Evolutionary conservation across 2,329 filamentous ascomycete species (phyloP), one percentile per base, ranked within the genome.

Genomic region (Cadophora sp.): DNA sequence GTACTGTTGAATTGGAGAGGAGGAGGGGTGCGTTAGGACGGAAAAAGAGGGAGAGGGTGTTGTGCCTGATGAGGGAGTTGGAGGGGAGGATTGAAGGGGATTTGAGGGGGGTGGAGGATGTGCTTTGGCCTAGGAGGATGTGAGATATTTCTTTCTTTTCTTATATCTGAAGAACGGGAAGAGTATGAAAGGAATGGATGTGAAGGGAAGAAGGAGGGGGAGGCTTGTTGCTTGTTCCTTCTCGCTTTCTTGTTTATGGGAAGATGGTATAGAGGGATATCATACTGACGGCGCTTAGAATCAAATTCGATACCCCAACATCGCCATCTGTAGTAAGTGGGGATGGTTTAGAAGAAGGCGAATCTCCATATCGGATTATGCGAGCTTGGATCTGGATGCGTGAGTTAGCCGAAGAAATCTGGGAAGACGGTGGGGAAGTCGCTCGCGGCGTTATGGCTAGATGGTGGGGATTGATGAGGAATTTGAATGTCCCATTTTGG

Each of bases 91-190:
- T 58, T 48, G 41, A 55, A 22, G 24, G 1, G 1, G 61, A 58
- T 22, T 39, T 64, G 39, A 45, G 30, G 30, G 51, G 36, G 11
- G 27, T 64, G 43, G 61, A 64, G 51, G 51, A 64, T 58, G 27
- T 58, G 16, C 13, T 64, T 16, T 56, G 61, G 50, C 39, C 50
- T 5, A 39, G 50, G 39, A 45, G 22, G 41, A 45, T 64, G 61
- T 64, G 18, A 64, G 39, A 39, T 47, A 4, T 30, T 30, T 30
- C 27, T 30, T 30, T 30, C 27, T 30, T 30, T 30, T n/a, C n/a
- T n/a, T n/a, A n/a, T n/a, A n/a, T n/a, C n/a, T n/a, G n/a, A n/a
- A n/a, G n/a, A n/a, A n/a, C n/a, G n/a, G n/a, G n/a, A n/a, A n/a
- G n/a, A n/a, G n/a, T n/a, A n/a, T n/a, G n/a, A n/a, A n/a, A n/a